Conservation (phyloP, 2,329 filamentous ascomycete genomes). For the Pezicula radicicola region DNA sequence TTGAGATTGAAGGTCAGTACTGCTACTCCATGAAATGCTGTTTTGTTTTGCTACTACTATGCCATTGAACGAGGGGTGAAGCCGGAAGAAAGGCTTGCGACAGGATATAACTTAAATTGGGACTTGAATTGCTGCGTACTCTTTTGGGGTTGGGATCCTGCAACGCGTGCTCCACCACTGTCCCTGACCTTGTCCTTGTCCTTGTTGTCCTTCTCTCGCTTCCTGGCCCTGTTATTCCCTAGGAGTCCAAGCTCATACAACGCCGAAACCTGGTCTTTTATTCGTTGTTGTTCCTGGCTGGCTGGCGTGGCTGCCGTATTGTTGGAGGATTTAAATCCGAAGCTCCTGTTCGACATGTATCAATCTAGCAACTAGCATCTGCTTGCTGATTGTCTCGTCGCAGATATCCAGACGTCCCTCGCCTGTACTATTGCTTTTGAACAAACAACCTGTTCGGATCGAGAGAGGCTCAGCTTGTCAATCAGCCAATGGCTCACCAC, state of each 20-base stretch:
- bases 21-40: background rate
- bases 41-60: background rate
- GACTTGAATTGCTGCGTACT: slow-evolving; percentile 16
- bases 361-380: too few relatives aligned
- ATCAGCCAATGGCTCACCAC: too few relatives aligned
- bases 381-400: too few relatives aligned
- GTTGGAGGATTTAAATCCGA: too few relatives aligned
- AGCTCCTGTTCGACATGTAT: too few relatives aligned
- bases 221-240: slow-evolving; percentile 24
- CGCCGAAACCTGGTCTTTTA: slow-evolving; percentile 24
- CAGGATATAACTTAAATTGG: slow-evolving; percentile 3
- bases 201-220: slow-evolving; percentile 23
- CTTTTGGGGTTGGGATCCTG: slow-evolving; percentile 25
- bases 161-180: slow-evolving; percentile 23
- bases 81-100: background rate
- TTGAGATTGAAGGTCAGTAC: background rate
- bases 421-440: too few relatives aligned
- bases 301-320: background rate
- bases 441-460: too few relatives aligned
- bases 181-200: slow-evolving; percentile 19
- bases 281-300: slow-evolving; percentile 9
- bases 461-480: too few relatives aligned
- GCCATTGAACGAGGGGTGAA: background rate
- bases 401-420: too few relatives aligned
- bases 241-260: slow-evolving; percentile 30